These are phyloP conservation scores for Hypseocharis bilobata DNA, from an alignment of 441 rosid genomes.

Conservation along the genomic window DNA sequence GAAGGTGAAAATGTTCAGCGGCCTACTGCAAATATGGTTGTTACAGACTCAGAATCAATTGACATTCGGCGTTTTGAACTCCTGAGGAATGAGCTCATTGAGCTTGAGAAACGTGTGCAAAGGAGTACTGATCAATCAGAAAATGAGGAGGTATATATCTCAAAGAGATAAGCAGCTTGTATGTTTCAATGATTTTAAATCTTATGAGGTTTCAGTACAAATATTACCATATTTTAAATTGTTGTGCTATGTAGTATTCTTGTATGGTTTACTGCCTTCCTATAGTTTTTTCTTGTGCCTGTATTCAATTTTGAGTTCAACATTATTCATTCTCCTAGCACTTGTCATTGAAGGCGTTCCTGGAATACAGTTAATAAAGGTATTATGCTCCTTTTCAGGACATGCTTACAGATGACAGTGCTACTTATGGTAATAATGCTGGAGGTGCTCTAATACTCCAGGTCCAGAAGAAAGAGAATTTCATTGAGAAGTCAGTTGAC, in stretches of 20 bases:
- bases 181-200: not conserved
- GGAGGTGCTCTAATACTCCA: slow-evolving; percentile 42
- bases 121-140: slow-evolving; percentile 58
- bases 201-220: not conserved
- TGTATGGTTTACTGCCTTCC: not conserved
- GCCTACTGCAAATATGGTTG: slow-evolving; percentile 27
- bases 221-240: not conserved
- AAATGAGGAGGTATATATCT: slow-evolving; percentile 54
- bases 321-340: not conserved
- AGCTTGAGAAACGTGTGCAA: slow-evolving; percentile 84
- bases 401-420: slow-evolving; percentile 29
- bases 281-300: not conserved
- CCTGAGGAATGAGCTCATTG: slow-evolving; percentile 76
- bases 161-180: not conserved
- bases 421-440: slow-evolving; percentile 27
- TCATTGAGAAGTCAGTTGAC: slow-evolving; percentile 67
- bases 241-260: not conserved
- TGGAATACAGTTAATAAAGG: slow-evolving; percentile 16
- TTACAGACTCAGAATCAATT: slow-evolving; percentile 41
- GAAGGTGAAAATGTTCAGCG: slow-evolving; percentile 35
- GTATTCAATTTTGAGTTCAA: not conserved
- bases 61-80: slow-evolving; percentile 74
- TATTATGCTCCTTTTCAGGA: slow-evolving; percentile 33
- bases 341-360: not conserved
- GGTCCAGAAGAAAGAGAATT: slow-evolving; percentile 52